Evolutionary conservation across 1,284 basidiomycete genomes (phyloP), one percentile per base, ranked within the genome.

Genomic region (Cryptococcus hybrid): DNA sequence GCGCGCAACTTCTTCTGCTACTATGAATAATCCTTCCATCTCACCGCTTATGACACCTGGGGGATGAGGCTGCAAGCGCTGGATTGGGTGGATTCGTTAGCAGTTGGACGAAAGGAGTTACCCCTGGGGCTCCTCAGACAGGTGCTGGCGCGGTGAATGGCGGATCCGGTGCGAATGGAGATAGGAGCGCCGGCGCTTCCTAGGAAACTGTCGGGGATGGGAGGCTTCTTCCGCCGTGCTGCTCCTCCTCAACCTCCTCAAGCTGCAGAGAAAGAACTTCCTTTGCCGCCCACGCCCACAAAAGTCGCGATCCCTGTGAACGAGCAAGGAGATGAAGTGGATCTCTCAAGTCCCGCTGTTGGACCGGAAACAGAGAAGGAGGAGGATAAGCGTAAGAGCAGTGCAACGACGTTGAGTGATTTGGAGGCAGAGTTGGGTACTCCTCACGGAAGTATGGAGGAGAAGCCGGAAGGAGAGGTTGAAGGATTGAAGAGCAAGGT

Each of bases 61-160:
- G 18, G n/a, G 48, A 34, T 8, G 51, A 30, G 12, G 15, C 2
- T 24, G 35, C 30, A 42, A 15, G 42, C 43, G 45, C 15, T 11
- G 49, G 71, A 7, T 58, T 73, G 8, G 58, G 59, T 24, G 69
- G 61, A 53, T 68, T 73, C 52, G 69, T 73, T 36, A 57, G 52
- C 3, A 65, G 62, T 34, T 75, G 70, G 71, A 73, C 69, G 30
- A 75, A 69, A 52, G 58, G 56, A 13, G 67, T 69, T 6, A 55
- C 56, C 7, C 50, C 15, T 9, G 18, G 46, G 13, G 44, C 12
- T 34, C 36, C 53, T 13, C 18, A 8, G 13, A n/a, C 47, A 6
- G 15, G 15, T 42, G 15, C 15, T 11, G 40, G 12, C 3, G 40
- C 40, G 4, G 40, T 11, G 11, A 11, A 3, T 12, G 40, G 40